Evolutionary conservation across 2,329 filamentous ascomycete genomes (phyloP).

Genomic region (Fusarium tricinctum): DNA sequence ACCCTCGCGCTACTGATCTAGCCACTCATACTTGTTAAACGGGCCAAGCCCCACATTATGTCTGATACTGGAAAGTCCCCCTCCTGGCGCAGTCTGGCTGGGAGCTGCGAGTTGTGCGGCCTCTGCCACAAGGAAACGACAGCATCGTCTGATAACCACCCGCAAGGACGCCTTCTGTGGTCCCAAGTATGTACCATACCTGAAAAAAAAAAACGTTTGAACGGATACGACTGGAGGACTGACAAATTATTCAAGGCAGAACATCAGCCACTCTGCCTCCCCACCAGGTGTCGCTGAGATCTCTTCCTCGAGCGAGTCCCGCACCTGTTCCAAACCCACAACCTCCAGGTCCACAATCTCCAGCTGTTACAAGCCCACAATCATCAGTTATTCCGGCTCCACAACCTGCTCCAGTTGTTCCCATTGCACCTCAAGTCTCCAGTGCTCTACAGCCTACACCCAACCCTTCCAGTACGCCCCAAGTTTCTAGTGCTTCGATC

Average conservation of each 20-base stretch:
- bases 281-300: background rate
- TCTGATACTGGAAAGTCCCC: background rate
- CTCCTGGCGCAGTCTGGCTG: background rate
- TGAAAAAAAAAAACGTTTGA: too few relatives aligned
- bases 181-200: background rate
- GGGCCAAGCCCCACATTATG: background rate
- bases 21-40: too few relatives aligned
- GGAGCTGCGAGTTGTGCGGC: background rate
- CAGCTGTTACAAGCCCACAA: too few relatives aligned
- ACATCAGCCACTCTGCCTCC: background rate
- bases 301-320: background rate
- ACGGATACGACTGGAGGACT: background rate
- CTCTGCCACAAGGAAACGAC: background rate
- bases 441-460: background rate
- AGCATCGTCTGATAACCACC: background rate
- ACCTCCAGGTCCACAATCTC: too few relatives aligned
- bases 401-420: background rate
- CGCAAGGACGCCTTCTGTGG: background rate
- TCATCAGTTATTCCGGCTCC: background rate
- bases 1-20: too few relatives aligned
- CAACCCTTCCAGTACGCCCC: background rate
- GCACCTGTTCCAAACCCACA: background rate
- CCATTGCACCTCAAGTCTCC: background rate
- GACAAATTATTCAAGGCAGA: background rate
- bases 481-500: background rate